Evolutionary conservation across 202 grass and related monocot genomes (phyloP).

Genomic region (Schoenoplectus triqueter): DNA sequence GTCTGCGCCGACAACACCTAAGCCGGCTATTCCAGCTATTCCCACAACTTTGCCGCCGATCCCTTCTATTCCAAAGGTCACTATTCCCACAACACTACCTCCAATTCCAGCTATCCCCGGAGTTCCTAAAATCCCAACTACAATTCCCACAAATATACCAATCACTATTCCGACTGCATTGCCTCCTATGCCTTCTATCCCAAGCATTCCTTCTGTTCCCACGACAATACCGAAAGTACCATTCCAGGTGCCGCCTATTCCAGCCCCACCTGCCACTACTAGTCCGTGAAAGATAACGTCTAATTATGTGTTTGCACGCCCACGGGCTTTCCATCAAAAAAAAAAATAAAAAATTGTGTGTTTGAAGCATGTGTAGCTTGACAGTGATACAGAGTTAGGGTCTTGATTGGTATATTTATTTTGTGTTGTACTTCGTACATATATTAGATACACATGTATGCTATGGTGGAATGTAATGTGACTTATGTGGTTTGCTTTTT

Average conservation of each 20-base stretch:
- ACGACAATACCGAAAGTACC: conserved; percentile 46
- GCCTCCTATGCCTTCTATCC: conserved; percentile 57
- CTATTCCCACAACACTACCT: conserved; percentile 38
- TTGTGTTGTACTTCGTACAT: too few species aligned
- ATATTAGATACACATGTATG: too few species aligned
- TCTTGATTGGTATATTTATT: too few species aligned
- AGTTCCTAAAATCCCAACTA: conserved; percentile 43
- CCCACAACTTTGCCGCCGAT: not conserved
- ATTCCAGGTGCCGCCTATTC: conserved; percentile 58
- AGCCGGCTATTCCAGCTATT: not conserved
- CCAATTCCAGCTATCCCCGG: not conserved
- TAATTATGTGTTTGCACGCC: not conserved
- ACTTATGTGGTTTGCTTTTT: too few species aligned
- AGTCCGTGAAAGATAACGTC: conserved; percentile 52
- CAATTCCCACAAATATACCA: conserved; percentile 44
- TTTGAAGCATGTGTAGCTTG: too few species aligned
- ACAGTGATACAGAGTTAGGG: too few species aligned
- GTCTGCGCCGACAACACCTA: not conserved
- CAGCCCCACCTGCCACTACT: conserved; percentile 9
- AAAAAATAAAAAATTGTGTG: too few species aligned
- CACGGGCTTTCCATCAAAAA: too few species aligned
- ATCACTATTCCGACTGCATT: conserved; percentile 29
- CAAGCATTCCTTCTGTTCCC: conserved; percentile 41
- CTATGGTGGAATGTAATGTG: too few species aligned
- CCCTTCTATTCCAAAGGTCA: not conserved